phyloP scores from a whole-genome alignment of 1,139 yeast genomes.

The Wickerhamomyces sp. region DNA sequence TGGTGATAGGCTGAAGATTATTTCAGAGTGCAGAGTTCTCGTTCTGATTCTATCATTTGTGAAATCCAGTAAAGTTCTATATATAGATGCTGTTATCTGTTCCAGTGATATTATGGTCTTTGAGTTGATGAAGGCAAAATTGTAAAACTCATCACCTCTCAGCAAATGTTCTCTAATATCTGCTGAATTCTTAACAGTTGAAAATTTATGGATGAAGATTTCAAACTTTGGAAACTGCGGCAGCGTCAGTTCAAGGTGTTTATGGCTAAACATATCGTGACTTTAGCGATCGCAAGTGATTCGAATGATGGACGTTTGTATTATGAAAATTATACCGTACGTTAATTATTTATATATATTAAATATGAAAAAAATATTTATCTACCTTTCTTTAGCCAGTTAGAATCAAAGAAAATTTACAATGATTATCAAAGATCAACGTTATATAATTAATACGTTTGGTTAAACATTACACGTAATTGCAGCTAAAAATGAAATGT shows the following conservation, averaged over 20 bases:
- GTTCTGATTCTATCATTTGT: slow-evolving; percentile 40
- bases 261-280: not conserved
- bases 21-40: slow-evolving; percentile 47
- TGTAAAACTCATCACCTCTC: slow-evolving; percentile 32
- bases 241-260: slow-evolving; percentile 14
- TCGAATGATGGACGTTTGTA: too few species aligned
- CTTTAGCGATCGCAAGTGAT: not conserved
- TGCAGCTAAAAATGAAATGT: too few species aligned
- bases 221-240: slow-evolving; percentile 41
- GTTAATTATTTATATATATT: too few species aligned
- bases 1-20: slow-evolving; percentile 48
- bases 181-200: slow-evolving; percentile 38
- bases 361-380: too few species aligned
- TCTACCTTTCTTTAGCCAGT: too few species aligned
- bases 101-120: slow-evolving; percentile 39
- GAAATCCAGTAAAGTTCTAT: slow-evolving; percentile 43
- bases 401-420: too few species aligned
- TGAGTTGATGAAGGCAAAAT: slow-evolving; percentile 48
- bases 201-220: slow-evolving; percentile 35
- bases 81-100: slow-evolving; percentile 45
- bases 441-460: too few species aligned
- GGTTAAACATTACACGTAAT: too few species aligned
- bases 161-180: slow-evolving; percentile 34
- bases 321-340: too few species aligned
- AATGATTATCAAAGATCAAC: too few species aligned